Conservation (phyloP, 2,329 filamentous ascomycete genomes). For the Amauroascus niger region DNA sequence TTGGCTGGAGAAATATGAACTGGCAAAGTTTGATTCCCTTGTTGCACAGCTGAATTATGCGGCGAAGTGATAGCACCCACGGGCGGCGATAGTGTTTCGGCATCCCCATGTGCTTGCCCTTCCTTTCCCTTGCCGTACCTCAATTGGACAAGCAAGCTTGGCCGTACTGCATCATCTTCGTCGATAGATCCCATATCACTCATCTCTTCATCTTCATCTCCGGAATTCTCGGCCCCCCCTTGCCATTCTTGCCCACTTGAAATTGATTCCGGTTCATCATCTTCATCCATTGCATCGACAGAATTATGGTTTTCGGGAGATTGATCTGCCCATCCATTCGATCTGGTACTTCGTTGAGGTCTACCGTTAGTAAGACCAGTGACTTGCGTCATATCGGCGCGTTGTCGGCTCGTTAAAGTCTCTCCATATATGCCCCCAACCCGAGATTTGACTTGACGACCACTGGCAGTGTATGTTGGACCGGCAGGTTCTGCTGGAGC, state of each 20-base stretch:
- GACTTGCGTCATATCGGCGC: conserved; percentile 33
- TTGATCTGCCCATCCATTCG: conserved; percentile 17
- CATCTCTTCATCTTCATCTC: conserved; percentile 37
- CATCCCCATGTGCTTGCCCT: background rate
- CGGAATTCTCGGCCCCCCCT: conserved; percentile 63
- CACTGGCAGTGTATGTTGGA: conserved; percentile 68
- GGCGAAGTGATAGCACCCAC: background rate
- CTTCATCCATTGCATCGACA: conserved; percentile 56
- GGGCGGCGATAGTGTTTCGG: background rate
- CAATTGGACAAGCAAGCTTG: conserved; percentile 67
- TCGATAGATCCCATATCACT: conserved; percentile 31
- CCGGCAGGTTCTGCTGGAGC: conserved; percentile 60
- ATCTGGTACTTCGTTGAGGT: conserved; percentile 28
- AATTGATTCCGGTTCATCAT: conserved; percentile 55
- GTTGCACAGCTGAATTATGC: background rate
- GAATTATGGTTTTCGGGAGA: conserved; percentile 49
- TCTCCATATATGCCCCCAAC: conserved; percentile 49
- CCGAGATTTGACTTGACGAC: conserved; percentile 60
- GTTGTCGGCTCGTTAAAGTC: conserved; percentile 46
- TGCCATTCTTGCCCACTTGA: conserved; percentile 58
- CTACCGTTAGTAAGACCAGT: conserved; percentile 33
- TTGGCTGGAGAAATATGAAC: background rate
- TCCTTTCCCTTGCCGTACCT: conserved; percentile 32
- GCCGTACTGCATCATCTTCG: conserved; percentile 44
- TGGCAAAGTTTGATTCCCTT: background rate